phyloP scores from a whole-genome alignment of 1,139 yeast species.

The Nakaseomyces glabratus region DNA sequence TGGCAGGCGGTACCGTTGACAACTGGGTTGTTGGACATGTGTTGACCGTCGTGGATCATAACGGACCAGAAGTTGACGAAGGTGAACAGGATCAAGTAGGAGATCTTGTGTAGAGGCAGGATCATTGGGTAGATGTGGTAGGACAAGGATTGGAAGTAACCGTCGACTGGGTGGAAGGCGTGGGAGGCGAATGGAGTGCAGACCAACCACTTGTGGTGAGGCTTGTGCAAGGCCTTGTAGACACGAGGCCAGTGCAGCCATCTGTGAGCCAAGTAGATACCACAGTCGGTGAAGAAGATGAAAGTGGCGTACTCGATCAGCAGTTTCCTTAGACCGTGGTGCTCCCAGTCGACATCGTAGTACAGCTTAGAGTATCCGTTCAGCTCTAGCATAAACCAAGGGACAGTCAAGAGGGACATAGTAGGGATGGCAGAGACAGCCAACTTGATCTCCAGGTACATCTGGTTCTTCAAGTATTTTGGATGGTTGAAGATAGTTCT shows the following conservation, averaged over 20 bases:
- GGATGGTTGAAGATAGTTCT: conserved; percentile 90
- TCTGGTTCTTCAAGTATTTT: conserved; percentile 86
- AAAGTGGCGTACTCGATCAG: conserved; percentile 63
- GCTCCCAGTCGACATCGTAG: conserved; percentile 51
- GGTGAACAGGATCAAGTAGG: conserved; percentile 71
- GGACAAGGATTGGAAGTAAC: conserved; percentile 85
- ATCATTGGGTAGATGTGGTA: conserved; percentile 85
- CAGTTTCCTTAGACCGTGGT: conserved; percentile 61
- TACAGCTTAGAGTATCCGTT: conserved; percentile 77
- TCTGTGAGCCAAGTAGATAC: conserved; percentile 85
- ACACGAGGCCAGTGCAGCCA: conserved; percentile 86
- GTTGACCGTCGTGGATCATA: conserved; percentile 97
- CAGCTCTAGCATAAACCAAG: conserved; percentile 79
- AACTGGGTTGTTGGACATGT: conserved; percentile 83
- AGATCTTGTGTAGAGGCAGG: conserved; percentile 84
- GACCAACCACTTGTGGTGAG: conserved; percentile 99
- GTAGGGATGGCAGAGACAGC: conserved; percentile 76
- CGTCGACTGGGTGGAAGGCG: conserved; percentile 98
- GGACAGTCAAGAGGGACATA: conserved; percentile 80
- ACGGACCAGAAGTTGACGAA: conserved; percentile 97
- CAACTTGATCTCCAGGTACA: conserved; percentile 68
- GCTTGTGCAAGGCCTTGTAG: conserved; percentile 83
- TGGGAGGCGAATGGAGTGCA: conserved; percentile 98
- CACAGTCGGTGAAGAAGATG: conserved; percentile 86
- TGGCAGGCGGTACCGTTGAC: conserved; percentile 98